These are phyloP conservation scores for Ilyonectria mors-panacis DNA, from an alignment of 2,329 filamentous ascomycete genomes.

Conservation along the genomic window DNA sequence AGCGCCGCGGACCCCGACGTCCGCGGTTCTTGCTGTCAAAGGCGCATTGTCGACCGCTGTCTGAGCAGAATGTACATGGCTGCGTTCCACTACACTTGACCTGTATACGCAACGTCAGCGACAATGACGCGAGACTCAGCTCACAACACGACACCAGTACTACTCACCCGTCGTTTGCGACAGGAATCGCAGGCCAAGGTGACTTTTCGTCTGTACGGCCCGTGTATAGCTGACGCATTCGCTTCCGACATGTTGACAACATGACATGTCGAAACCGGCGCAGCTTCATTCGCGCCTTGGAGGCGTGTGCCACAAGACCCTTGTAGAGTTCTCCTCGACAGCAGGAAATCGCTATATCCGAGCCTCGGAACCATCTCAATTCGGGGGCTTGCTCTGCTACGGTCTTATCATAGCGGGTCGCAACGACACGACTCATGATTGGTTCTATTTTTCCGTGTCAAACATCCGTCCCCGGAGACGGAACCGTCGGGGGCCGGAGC, in stretches of 20 bases:
- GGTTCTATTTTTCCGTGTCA: conserved; percentile 23
- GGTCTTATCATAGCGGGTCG: background rate
- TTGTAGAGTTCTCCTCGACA: background rate
- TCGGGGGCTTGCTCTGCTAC: background rate
- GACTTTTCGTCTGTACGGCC: conserved; percentile 27
- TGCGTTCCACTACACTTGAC: conserved; percentile 26
- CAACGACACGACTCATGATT: background rate
- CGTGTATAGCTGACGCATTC: conserved; percentile 18
- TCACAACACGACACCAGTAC: background rate
- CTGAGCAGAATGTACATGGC: conserved; percentile 20
- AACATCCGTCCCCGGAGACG: background rate
- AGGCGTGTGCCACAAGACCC: background rate
- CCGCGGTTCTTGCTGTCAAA: conserved; percentile 24
- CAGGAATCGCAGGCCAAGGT: conserved; percentile 30
- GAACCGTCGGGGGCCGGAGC: background rate
- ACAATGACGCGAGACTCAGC: background rate
- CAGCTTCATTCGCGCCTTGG: background rate
- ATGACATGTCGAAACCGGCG: background rate
- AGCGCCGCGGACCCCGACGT: conserved; percentile 14
- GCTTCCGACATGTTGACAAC: conserved; percentile 18
- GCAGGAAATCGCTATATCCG: conserved; percentile 23
- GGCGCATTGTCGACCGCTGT: conserved; percentile 10
- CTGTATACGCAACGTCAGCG: conserved; percentile 6
- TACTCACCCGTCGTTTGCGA: conserved; percentile 28
- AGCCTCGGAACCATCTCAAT: background rate